Base-by-base conservation (phyloP, 2,329 filamentous ascomycete genomes). In the Gnomoniopsis smithogilvyi region DNA sequence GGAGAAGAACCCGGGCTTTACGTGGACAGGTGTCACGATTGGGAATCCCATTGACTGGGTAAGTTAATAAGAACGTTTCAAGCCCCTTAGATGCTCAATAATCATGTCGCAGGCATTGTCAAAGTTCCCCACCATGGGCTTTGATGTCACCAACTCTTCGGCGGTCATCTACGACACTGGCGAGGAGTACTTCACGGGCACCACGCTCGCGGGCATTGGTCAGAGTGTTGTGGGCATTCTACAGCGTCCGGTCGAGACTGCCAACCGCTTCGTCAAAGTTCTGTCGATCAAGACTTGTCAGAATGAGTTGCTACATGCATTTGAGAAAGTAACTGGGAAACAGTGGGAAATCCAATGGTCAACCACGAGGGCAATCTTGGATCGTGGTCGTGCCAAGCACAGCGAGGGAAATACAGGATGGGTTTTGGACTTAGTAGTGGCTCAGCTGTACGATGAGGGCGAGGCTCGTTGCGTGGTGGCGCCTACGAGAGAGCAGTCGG, bases 121-220 rank as follows among this genome's bases (percentile, higher is more conserved):
- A 17, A 58, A 46, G 7, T 71, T 70, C 47, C 60, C 67, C 2
- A 26, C 59, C 1, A 70, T 71, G 69, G 70, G 69, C 4, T 72
- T 71, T 54, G 64, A 69, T 43, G 41, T 67, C 47, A 51, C 60
- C 10, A 61, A 64, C 12, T 63, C 38, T 8, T 61, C 63, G 41
- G 72, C 75, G 0, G 72, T 65, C 0, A 65, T 86, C 0, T 77
- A 74, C 58, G 79, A 86, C 60, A 78, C 77, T 1, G 84, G 85
- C 0, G 72, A 84, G 34, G 61, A 63, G 2, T 62, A 69, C 8
- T 80, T 85, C 67, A 80, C 75, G 51, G 57, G 74, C 11, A 82
- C 83, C 0, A 80, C 75, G 0, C 71, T 86, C 0, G 63, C 67
- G 0, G 74, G 74, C 1, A 67, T 86, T 17, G 82, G 69, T 0